A percentile compares a stretch with the other conserved stretches of the same genome.
phyloP scores from a whole-genome alignment of 139 green algal genomes.

The Auxenochlorella protothecoides region DNA sequence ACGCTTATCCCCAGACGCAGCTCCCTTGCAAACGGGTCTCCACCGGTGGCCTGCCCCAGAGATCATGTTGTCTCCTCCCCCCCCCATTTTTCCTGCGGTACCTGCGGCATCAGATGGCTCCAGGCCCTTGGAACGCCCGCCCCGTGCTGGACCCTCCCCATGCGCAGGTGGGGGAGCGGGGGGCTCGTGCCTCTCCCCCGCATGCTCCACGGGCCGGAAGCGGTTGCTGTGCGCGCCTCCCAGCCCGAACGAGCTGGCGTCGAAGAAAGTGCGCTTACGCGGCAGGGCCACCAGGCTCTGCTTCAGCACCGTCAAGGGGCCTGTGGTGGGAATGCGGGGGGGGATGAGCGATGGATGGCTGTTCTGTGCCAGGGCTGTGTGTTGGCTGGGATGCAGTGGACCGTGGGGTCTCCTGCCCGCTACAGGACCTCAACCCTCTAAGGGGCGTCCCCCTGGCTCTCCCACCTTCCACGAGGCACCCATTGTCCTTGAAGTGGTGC shows the following conservation, averaged over 20 bases:
- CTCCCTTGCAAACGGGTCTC: no score
- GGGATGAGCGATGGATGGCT: not conserved
- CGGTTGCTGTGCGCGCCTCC: slow-evolving; percentile 26
- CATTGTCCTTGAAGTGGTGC: slow-evolving; percentile 76
- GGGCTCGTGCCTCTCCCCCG: slow-evolving; percentile 9
- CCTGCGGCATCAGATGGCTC: no score
- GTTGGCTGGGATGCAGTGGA: not conserved
- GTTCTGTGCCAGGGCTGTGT: not conserved
- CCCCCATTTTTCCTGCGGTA: no score
- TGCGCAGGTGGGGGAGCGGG: not conserved
- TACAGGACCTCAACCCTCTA: not conserved
- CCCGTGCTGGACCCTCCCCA: no score
- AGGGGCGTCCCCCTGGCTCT: not conserved
- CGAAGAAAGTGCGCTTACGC: slow-evolving; percentile 52
- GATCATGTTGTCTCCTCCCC: no score
- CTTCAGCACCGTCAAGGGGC: slow-evolving; percentile 85
- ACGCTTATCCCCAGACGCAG: no score
- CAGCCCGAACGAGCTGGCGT: slow-evolving; percentile 56
- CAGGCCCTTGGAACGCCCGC: no score
- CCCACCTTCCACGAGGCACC: slow-evolving; percentile 79
- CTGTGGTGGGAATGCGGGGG: not conserved
- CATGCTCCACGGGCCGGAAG: slow-evolving; percentile 25
- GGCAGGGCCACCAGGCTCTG: slow-evolving; percentile 72
- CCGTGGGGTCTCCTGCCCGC: no score
- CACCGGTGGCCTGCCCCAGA: no score